Evolutionary conservation across 805 yeast genomes (phyloP).

Genomic region (Wickerhamiella cacticola): DNA sequence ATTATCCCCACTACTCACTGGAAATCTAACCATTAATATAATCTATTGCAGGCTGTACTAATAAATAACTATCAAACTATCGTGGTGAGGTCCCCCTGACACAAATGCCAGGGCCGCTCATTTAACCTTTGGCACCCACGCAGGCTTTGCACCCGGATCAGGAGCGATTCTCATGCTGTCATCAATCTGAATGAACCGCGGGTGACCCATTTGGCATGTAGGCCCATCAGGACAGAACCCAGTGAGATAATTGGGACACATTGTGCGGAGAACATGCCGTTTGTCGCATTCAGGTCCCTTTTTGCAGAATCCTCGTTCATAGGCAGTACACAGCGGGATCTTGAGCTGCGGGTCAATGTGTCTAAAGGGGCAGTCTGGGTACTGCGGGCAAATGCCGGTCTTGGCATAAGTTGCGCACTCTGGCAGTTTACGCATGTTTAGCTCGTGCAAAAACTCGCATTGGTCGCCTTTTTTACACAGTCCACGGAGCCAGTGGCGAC

Average conservation of each 20-base stretch:
- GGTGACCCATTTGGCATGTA: conserved; percentile 69
- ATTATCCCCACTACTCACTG: no score
- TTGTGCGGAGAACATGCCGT: conserved; percentile 61
- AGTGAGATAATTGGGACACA: conserved; percentile 69
- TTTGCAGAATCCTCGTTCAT: conserved; percentile 80
- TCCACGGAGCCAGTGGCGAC: conserved; percentile 97
- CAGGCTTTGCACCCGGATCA: conserved; percentile 16
- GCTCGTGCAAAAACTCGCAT: conserved; percentile 93
- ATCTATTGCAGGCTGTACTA: no score
- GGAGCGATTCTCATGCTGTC: conserved; percentile 30
- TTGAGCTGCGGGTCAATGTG: conserved; percentile 84
- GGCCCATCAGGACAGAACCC: conserved; percentile 93
- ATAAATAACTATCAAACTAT: no score
- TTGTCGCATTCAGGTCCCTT: conserved; percentile 78
- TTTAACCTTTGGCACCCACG: conserved; percentile 1
- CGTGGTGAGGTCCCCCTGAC: no score
- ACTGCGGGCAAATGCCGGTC: conserved; percentile 62
- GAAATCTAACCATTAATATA: no score
- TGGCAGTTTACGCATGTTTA: conserved; percentile 88
- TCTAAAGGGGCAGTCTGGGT: conserved; percentile 84
- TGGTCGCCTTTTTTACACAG: conserved; percentile 92
- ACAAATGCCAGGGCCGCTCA: not conserved
- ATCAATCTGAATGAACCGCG: conserved; percentile 42
- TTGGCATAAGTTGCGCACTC: conserved; percentile 83
- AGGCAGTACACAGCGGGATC: conserved; percentile 78